Base-by-base conservation (phyloP, 139 green algal species). In the Zygnema circumcarinatum region DNA sequence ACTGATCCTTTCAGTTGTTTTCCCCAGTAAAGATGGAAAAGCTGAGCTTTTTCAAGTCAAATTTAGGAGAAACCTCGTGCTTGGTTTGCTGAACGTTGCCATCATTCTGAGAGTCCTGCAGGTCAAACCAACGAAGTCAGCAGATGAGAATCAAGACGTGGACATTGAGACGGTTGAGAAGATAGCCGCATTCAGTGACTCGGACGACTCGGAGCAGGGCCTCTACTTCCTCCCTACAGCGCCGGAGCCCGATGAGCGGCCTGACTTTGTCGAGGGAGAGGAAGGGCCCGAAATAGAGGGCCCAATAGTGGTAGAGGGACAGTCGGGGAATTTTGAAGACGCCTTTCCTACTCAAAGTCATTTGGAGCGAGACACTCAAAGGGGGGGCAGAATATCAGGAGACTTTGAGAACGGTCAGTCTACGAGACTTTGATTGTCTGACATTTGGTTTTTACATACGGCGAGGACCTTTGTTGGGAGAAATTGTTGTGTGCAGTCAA, bases 161-260 rank as follows among this genome's bases (percentile, higher is more conserved):
- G 86, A 90, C 33, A 84, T 90, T 29, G 69, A 84, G 79, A 83
- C 29, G 31, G 80, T 88, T 32, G 86, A 90, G 80, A 40, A 62
- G 7, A 81, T 90, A 52, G 40, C 79, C 22, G 86, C 86, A 16
- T 90, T 79, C 38, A 88, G 79, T 72, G 86, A 90, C 86, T 89
- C 80, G 1, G 86, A 90, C 56, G 39, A 87, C 39, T 90, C 85
- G 29, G 31, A 89, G 11, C 39, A 83, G 29, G 85, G 81, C 35
- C 79, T 90, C 3, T 53, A 89, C 76, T 90, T 81, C 67, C 79
- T 90, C n/a, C 79, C 79, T 38, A 41, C 38, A 21, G 29, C 76
- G 11, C 35, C 76, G 16, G 39, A 56, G 25, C 47, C 76, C 41
- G 76, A 56, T 62, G 32, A 36, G 7, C 29, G 38, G 29, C 76